These are phyloP conservation scores for Globisporangium orthogonon DNA, from an alignment of 352 stramenopile genomes.

Conservation along the genomic window DNA sequence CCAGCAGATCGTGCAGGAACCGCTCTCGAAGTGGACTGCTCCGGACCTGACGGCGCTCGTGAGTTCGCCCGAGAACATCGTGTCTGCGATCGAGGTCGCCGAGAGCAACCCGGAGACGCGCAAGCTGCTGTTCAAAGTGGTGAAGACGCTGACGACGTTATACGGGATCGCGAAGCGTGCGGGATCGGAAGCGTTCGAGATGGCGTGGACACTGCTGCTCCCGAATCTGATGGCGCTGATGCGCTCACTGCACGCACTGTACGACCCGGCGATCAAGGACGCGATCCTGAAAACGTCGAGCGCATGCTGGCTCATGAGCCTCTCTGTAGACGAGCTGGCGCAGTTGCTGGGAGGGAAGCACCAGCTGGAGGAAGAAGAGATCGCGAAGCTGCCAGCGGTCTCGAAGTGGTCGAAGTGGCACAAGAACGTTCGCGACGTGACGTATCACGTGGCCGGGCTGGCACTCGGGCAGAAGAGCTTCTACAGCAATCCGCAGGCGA, in stretches of 20 bases:
- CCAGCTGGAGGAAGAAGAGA: slow-evolving; percentile 60
- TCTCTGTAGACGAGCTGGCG: slow-evolving; percentile 71
- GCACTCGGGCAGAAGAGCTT: slow-evolving; percentile 44
- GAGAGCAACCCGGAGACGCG: slow-evolving; percentile 28
- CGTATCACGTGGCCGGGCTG: slow-evolving; percentile 70
- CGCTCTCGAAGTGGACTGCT: slow-evolving; percentile 54
- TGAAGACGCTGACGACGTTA: slow-evolving; percentile 75
- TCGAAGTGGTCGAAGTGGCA: slow-evolving; percentile 76
- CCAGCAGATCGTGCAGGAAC: slow-evolving; percentile 66
- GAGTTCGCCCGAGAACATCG: slow-evolving; percentile 42
- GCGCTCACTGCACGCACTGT: slow-evolving; percentile 53
- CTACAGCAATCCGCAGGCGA: slow-evolving; percentile 39
- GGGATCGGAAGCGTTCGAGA: slow-evolving; percentile 34
- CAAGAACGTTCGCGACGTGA: slow-evolving; percentile 75
- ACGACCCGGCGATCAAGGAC: slow-evolving; percentile 43
- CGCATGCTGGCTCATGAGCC: slow-evolving; percentile 56
- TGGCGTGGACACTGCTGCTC: slow-evolving; percentile 58
- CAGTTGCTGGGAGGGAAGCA: slow-evolving; percentile 72
- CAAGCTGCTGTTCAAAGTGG: slow-evolving; percentile 42
- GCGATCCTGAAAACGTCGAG: slow-evolving; percentile 44
- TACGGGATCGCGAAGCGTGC: slow-evolving; percentile 72
- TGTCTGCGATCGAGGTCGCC: slow-evolving; percentile 44
- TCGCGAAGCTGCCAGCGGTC: slow-evolving; percentile 36
- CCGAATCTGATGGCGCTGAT: slow-evolving; percentile 60
- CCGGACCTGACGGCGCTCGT: slow-evolving; percentile 60